Evolutionary conservation across 768 basidiomycete genomes (phyloP).

Genomic region (Amanita fuliginea): DNA sequence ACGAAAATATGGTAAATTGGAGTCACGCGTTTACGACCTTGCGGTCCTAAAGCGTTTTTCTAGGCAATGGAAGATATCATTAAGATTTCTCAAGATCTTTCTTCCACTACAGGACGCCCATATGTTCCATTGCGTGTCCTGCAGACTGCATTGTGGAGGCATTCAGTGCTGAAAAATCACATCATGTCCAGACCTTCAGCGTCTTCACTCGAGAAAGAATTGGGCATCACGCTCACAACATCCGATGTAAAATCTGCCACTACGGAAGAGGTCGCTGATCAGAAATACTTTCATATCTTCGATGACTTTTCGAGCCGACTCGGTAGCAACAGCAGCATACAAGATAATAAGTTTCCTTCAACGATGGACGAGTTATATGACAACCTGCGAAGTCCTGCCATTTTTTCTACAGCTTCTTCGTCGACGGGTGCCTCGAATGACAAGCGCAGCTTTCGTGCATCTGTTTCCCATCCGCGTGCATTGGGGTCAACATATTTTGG

Average conservation of each 20-base stretch:
- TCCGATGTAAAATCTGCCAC: slow-evolving; percentile 33
- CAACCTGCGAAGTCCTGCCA: slow-evolving; percentile 19
- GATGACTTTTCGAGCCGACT: slow-evolving; percentile 62
- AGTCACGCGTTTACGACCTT: slow-evolving; percentile 3
- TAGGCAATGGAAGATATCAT: slow-evolving; percentile 80
- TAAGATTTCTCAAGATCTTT: slow-evolving; percentile 61
- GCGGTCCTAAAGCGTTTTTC: slow-evolving; percentile 1
- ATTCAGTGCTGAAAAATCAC: slow-evolving; percentile 52
- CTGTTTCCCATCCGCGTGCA: slow-evolving; percentile 11
- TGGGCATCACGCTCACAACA: slow-evolving; percentile 50
- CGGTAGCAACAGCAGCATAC: slow-evolving; percentile 51
- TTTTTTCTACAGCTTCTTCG: slow-evolving; percentile 14
- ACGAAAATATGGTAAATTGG: slow-evolving; percentile 67
- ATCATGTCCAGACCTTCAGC: slow-evolving; percentile 32
- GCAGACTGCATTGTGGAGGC: slow-evolving; percentile 74
- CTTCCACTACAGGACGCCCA: slow-evolving; percentile 53
- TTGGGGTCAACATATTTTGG: slow-evolving; percentile 57
- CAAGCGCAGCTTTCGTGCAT: not conserved
- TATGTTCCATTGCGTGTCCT: slow-evolving; percentile 60
- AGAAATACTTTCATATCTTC: slow-evolving; percentile 53
- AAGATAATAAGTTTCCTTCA: slow-evolving; percentile 24
- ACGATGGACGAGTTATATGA: slow-evolving; percentile 69
- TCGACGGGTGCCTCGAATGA: not conserved
- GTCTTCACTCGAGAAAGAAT: slow-evolving; percentile 47
- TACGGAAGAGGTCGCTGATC: slow-evolving; percentile 16